Conservation (phyloP, 805 yeast genomes). For the Candida xiaguanensis region DNA sequence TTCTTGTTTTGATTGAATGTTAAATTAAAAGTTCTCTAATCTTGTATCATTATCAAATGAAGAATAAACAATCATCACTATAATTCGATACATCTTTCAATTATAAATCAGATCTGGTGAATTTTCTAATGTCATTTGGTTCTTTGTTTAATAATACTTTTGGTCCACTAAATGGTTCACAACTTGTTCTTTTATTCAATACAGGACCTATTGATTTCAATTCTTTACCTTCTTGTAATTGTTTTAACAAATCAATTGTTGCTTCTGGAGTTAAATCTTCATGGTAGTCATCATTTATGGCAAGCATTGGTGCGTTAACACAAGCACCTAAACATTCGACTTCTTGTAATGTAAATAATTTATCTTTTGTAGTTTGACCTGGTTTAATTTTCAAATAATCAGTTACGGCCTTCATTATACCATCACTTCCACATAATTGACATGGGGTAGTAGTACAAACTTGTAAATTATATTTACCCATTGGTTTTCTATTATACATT, state of each 20-base stretch:
- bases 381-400: conserved; percentile 60
- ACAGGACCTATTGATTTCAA: conserved; percentile 65
- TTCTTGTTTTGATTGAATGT: background rate
- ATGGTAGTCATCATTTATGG: conserved; percentile 74
- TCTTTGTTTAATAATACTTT: conserved; percentile 57
- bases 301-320: conserved; percentile 88
- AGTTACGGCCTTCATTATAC: conserved; percentile 67
- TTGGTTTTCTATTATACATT: conserved; percentile 82
- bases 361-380: conserved; percentile 75
- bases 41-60: background rate
- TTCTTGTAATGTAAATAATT: conserved; percentile 75
- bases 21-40: too few relatives aligned
- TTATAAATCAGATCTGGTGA: conserved; percentile 70
- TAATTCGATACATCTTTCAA: too few relatives aligned
- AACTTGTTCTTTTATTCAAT: conserved; percentile 54
- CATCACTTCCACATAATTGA: conserved; percentile 78
- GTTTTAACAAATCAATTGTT: conserved; percentile 57
- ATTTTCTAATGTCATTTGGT: conserved; percentile 65
- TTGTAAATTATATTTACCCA: conserved; percentile 81
- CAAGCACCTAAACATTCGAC: conserved; percentile 93
- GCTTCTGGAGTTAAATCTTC: conserved; percentile 77
- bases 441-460: conserved; percentile 91
- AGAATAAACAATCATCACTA: too few relatives aligned
- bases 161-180: conserved; percentile 75
- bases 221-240: conserved; percentile 59